Base-by-base conservation (phyloP, 345 rosid species). In the Noccaea caerulescens region DNA sequence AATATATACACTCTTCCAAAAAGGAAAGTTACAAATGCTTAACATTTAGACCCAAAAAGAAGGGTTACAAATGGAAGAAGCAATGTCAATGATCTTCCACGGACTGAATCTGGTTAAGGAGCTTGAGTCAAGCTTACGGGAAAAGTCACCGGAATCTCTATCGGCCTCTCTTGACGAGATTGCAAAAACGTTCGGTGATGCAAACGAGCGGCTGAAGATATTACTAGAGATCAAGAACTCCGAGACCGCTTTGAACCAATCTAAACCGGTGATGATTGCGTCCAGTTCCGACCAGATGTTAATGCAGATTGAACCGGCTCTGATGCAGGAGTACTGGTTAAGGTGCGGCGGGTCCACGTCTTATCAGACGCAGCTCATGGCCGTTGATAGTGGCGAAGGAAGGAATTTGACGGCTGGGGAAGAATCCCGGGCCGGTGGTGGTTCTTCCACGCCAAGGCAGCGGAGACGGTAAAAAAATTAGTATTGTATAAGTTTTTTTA, bases 41-140 rank as follows among this genome's bases (percentile, higher is more conserved):
- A 27, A 27, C 30, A 27, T 27, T 27, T 27, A 27, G 30, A 27
- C 30, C 30, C 30, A 27, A 27, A 27, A 27, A 27, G 30, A 27
- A 27, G 4, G 38, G 37, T 27, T 25, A 10, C 4, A 56, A 41
- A 76, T 83, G 86, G 83, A 80, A 58, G 88, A 81, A 13, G 51
- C 70, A 4, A 55, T 83, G 65, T 67, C 87, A 64, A 33, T 79
- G 57, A 72, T 90, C 58, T 77, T 76, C 18, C 76, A 65, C 0
- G 97, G 90, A 5, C 73, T 86, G 71, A 71, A 73, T 25, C 63
- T 84, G 11, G 90, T 85, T 9, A 73, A 63, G 23, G 83, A 78
- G 2, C 85, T 90, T n/a, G 87, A 86, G 73, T 51, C 81, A 5
- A 80, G 42, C 72, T 80, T 87, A 42, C 79, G 59, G 41, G 83